Base-by-base conservation (phyloP, 352 stramenopile genomes). In the Pythium aquatile region DNA sequence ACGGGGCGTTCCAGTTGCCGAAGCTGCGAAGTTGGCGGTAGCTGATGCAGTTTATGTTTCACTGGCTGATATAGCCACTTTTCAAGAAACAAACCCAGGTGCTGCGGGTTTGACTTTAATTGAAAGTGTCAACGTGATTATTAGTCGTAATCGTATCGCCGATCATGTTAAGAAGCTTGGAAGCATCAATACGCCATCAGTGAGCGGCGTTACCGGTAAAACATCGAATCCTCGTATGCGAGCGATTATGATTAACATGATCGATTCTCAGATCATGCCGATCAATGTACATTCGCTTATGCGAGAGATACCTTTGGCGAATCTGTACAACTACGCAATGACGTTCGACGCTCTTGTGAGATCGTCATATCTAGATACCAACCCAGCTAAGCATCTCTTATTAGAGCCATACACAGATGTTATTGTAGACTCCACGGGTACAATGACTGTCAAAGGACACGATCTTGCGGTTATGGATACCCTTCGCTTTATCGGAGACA, bases 231-330 rank as follows among this genome's bases (percentile, higher is more conserved):
- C 44, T 51, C 44, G 44, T 10, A 10, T 10, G 9, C 17, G 17
- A 20, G 44, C 17, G 8, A 51, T 51, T 5, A 51, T 51, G 9
- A 20, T 51, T n/a, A 51, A 51, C 17, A 10, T 51, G 9, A 10
- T 51, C 26, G 44, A 51, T 51, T 8, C 17, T 5, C 8, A 51
- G 9, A 51, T 51, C 26, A 20, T 51, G 8, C 44, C 44, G 17
- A 51, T 51, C 44, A 51, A 51, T 20, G 17, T 51, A 5, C 44
- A 51, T n/a, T 51, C 44, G 44, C 44, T 51, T 10, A 51, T 51
- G 44, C 44, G 44, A 8, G 44, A 51, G 44, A 51, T 51, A 5
- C 44, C 44, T 5, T 20, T 51, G 44, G 44, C 44, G 9, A 51
- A 51, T 20, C 8, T 51, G 8, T 51, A 51, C 44, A 51, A 51